Percentiles rank a stretch among this genome's conserved stretches.
Conservation (phyloP, 805 yeast species). For the Schwanniomyces polymorphus region DNA sequence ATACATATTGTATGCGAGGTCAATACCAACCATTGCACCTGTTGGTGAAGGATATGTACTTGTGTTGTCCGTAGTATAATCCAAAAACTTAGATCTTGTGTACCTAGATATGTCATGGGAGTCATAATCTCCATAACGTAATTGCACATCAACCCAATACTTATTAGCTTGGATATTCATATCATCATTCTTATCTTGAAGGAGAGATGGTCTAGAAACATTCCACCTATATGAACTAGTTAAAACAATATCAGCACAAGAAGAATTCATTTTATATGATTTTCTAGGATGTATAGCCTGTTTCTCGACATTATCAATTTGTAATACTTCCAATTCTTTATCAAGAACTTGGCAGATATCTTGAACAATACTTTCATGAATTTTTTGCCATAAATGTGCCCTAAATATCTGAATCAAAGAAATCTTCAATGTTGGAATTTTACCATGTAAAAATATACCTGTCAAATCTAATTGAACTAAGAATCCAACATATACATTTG, state of each 20-base stretch:
- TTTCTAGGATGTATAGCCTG: constrained; percentile 95
- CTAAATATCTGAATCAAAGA: constrained; percentile 94
- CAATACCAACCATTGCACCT: constrained; percentile 88
- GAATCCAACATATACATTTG: constrained; percentile 97
- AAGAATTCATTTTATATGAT: constrained; percentile 95
- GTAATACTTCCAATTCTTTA: constrained; percentile 77
- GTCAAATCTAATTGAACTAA: constrained; percentile 94
- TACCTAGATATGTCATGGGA: constrained; percentile 95
- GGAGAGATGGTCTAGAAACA: constrained; percentile 75
- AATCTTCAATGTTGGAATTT: constrained; percentile 94
- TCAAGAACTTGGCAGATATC: constrained; percentile 93
- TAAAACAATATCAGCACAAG: constrained; percentile 86
- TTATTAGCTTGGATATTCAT: constrained; percentile 64
- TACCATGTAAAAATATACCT: constrained; percentile 96
- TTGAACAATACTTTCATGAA: constrained; percentile 92
- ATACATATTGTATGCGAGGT: constrained; percentile 91
- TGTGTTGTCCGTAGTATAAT: constrained; percentile 84
- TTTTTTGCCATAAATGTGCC: constrained; percentile 98
- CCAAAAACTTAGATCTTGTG: constrained; percentile 88
- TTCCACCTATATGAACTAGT: constrained; percentile 80
- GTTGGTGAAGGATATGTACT: constrained; percentile 91
- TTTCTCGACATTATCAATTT: constrained; percentile 83
- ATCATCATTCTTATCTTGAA: constrained; percentile 68
- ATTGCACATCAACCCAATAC: constrained; percentile 93
- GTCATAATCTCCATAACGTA: constrained; percentile 96